These are phyloP conservation scores for Saturnispora silvae DNA, from an alignment of 805 yeast species.

Conservation along the genomic window DNA sequence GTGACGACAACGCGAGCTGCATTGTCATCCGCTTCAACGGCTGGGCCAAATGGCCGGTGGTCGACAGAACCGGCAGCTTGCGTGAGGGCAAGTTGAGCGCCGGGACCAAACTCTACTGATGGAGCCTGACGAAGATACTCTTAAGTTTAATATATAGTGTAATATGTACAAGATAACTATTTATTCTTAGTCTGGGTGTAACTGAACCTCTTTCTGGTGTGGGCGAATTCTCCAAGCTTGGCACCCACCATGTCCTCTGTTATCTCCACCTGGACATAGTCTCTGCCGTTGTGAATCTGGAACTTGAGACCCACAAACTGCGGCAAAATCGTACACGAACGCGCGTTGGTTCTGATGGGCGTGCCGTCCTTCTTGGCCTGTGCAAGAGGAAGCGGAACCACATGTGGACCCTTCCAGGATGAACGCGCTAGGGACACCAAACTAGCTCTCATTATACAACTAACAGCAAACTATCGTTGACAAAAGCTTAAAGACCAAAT, in stretches of 20 bases:
- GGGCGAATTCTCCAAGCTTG: slow-evolving; percentile 91
- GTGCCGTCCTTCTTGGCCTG: slow-evolving; percentile 71
- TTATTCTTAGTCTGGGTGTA: slow-evolving; percentile 71
- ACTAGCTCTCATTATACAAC: slow-evolving; percentile 29
- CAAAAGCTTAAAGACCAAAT: too few species aligned
- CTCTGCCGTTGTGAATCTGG: slow-evolving; percentile 94
- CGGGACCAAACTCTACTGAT: neutral
- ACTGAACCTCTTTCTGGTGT: slow-evolving; percentile 80
- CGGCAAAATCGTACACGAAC: slow-evolving; percentile 89
- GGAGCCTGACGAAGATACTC: too few species aligned
- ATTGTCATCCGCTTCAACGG: slow-evolving; percentile 68
- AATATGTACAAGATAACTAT: too few species aligned
- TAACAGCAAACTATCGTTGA: too few species aligned
- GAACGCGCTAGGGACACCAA: slow-evolving; percentile 37
- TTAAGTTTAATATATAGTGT: too few species aligned
- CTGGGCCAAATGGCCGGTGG: slow-evolving; percentile 89
- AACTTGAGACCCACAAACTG: slow-evolving; percentile 91
- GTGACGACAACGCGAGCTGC: slow-evolving; percentile 95
- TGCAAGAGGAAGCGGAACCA: slow-evolving; percentile 89
- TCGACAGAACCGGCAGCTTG: slow-evolving; percentile 72
- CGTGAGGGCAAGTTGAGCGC: slow-evolving; percentile 59
- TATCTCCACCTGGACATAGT: slow-evolving; percentile 77
- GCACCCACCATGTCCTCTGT: slow-evolving; percentile 95
- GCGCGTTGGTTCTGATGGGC: slow-evolving; percentile 92
- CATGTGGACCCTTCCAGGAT: slow-evolving; percentile 74